Conservation (phyloP, 2,329 filamentous ascomycete species). For the Madurella mycetomatis region DNA sequence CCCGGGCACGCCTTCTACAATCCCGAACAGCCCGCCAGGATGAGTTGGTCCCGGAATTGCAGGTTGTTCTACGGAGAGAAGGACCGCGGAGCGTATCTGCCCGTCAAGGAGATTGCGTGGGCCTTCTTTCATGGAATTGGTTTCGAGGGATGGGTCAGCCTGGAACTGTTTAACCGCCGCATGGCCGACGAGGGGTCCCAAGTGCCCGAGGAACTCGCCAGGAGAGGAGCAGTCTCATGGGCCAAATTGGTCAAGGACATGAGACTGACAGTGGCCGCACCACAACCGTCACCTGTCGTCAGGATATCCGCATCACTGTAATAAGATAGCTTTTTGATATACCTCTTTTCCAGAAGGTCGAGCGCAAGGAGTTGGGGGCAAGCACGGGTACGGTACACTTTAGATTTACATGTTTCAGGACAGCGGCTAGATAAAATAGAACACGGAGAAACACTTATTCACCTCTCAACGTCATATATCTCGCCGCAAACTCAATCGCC, state of each 20-base stretch:
- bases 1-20: conserved; percentile 56
- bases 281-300: conserved; percentile 15
- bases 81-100: conserved; percentile 62
- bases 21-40: conserved; percentile 54
- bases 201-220: conserved; percentile 49
- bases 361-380: not conserved
- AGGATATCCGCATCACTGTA: conserved; percentile 35
- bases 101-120: conserved; percentile 55
- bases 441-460: conserved; percentile 22
- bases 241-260: conserved; percentile 41
- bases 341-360: not conserved
- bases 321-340: conserved; percentile 3
- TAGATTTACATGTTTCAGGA: no score
- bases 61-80: conserved; percentile 63
- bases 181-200: conserved; percentile 48
- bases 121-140: conserved; percentile 61
- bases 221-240: conserved; percentile 47
- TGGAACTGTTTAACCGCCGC: conserved; percentile 63
- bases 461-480: conserved; percentile 40
- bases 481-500: conserved; percentile 51
- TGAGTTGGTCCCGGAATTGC: conserved; percentile 78
- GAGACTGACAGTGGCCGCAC: conserved; percentile 24
- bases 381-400: no score
- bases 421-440: no score
- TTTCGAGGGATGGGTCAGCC: conserved; percentile 65